Conservation (phyloP, 139 green algal species). For the Closterium sp. region DNA sequence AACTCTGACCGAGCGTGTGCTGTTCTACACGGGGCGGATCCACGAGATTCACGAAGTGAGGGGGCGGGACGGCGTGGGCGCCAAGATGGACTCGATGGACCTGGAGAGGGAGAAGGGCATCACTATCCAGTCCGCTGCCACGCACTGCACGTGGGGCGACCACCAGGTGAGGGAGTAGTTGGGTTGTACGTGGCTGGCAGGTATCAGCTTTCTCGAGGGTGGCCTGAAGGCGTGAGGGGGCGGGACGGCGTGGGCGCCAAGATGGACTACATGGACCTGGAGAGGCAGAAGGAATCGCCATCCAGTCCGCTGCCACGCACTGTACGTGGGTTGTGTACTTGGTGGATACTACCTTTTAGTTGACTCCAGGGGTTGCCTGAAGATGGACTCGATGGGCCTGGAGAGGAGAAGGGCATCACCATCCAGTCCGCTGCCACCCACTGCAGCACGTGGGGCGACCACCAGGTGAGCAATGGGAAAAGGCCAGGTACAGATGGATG, state of each 20-base stretch:
- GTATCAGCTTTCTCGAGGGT: too few relatives aligned
- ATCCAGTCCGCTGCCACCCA: conserved; percentile 95
- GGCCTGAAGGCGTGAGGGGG: too few relatives aligned
- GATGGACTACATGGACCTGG: conserved; percentile 98
- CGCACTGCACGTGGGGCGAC: conserved; percentile 90
- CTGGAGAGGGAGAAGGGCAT: conserved; percentile 99
- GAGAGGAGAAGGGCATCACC: conserved; percentile 99
- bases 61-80: conserved; percentile 95
- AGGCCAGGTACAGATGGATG: too few relatives aligned
- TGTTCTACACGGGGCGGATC: conserved; percentile 98
- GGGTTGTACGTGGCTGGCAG: too few relatives aligned
- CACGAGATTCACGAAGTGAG: conserved; percentile 95
- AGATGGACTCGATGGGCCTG: conserved; percentile 98
- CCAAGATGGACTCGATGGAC: conserved; percentile 99
- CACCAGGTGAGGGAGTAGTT: conserved; percentile 49
- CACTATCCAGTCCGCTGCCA: conserved; percentile 96
- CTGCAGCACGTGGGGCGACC: conserved; percentile 87
- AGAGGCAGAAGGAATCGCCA: conserved; percentile 99
- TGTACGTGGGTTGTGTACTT: too few relatives aligned
- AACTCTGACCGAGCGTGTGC: conserved; percentile 95
- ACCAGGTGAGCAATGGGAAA: too few relatives aligned
- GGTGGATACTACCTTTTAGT: too few relatives aligned
- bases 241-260: conserved; percentile 97
- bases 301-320: conserved; percentile 91
- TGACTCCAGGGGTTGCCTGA: too few relatives aligned